Conservation (phyloP, 192 early-diverging fungal genomes). For the Powellomyces hirtus region DNA sequence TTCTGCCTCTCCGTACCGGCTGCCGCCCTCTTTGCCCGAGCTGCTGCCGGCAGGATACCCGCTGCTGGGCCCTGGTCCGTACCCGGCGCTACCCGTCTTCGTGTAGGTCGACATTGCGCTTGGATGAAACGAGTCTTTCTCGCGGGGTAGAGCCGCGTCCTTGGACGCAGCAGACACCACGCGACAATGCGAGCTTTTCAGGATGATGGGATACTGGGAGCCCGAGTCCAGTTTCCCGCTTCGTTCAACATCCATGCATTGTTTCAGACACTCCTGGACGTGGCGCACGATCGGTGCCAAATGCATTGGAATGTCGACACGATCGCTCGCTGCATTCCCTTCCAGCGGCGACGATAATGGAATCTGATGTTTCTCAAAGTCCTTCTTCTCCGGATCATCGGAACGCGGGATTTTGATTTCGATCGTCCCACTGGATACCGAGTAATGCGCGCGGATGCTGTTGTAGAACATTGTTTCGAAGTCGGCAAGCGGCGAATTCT, state of each 20-base stretch:
- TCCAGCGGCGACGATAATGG: not conserved
- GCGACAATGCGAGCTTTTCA: constrained; percentile 45
- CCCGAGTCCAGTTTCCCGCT: constrained; percentile 19
- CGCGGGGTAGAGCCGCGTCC: not conserved
- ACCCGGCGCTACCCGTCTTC: not conserved
- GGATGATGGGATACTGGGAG: constrained; percentile 36
- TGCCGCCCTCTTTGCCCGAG: too few relatives aligned
- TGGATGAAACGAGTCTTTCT: constrained; percentile 27
- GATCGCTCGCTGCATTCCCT: not conserved
- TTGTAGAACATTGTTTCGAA: constrained; percentile 68
- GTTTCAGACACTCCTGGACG: constrained; percentile 50
- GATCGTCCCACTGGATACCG: constrained; percentile 24
- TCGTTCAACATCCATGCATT: constrained; percentile 48
- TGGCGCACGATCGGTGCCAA: constrained; percentile 40
- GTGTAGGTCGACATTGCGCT: constrained; percentile 25
- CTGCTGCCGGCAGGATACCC: too few relatives aligned
- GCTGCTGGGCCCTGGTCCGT: too few relatives aligned
- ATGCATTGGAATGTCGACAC: constrained; percentile 32
- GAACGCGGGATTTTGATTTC: constrained; percentile 46
- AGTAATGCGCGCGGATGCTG: constrained; percentile 52
- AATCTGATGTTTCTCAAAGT: constrained; percentile 6
- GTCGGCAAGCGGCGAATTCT: constrained; percentile 58
- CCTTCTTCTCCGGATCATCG: not conserved
- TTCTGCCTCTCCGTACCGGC: too few relatives aligned
- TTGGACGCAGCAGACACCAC: not conserved